A percentile compares a stretch with the other conserved stretches of the same genome.
Evolutionary conservation across 805 yeast genomes (phyloP).

Genomic region (Kurtzmaniella fragi): DNA sequence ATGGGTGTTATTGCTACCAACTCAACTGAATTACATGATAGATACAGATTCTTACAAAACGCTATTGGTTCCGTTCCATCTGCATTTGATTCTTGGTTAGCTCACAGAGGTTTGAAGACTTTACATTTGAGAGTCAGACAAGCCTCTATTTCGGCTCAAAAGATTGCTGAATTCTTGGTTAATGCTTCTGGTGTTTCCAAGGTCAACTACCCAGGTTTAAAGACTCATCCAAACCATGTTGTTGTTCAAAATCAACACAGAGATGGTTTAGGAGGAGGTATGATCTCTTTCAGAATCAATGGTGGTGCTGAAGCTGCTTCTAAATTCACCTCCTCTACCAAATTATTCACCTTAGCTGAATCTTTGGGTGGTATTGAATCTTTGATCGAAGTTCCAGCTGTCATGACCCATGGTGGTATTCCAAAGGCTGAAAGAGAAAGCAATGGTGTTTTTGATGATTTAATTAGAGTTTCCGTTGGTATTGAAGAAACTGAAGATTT

Average conservation of each 20-base stretch:
- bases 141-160: constrained; percentile 60
- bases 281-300: constrained; percentile 79
- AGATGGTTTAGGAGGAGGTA: constrained; percentile 85
- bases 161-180: constrained; percentile 61
- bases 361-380: constrained; percentile 90
- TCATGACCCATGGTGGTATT: constrained; percentile 91
- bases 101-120: constrained; percentile 88
- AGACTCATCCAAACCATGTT: constrained; percentile 55
- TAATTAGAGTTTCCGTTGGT: constrained; percentile 81
- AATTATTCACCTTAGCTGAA: constrained; percentile 81
- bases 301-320: constrained; percentile 80
- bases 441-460: constrained; percentile 76
- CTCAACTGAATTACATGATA: constrained; percentile 53
- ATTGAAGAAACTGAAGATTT: constrained; percentile 80
- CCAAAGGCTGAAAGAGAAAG: constrained; percentile 73
- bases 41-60: constrained; percentile 73
- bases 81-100: constrained; percentile 88
- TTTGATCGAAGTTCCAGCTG: constrained; percentile 81
- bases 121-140: constrained; percentile 74
- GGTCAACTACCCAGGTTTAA: constrained; percentile 83
- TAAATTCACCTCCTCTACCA: constrained; percentile 65
- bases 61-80: constrained; percentile 89
- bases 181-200: constrained; percentile 48
- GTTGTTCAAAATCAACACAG: constrained; percentile 74
- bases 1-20: constrained; percentile 79